Conservation (phyloP, 352 stramenopile species). For the Pseudoperonospora humuli region DNA sequence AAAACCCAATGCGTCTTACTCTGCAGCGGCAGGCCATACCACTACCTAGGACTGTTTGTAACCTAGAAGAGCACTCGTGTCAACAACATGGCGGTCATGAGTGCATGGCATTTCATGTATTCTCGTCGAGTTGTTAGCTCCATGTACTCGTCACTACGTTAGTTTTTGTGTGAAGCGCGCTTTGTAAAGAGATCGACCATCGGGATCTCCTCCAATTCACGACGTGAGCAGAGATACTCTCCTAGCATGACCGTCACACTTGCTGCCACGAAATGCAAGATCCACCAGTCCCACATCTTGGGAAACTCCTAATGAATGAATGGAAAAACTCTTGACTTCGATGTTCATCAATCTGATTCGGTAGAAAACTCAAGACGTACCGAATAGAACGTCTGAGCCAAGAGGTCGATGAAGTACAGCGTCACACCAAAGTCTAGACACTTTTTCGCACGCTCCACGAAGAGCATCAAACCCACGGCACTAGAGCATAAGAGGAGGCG, state of each 20-base stretch:
- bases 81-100: constrained; percentile 1
- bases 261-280: constrained; percentile 60
- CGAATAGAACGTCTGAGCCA: constrained; percentile 78
- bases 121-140: neutral
- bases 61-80: constrained; percentile 1
- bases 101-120: constrained; percentile 7
- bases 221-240: constrained; percentile 82
- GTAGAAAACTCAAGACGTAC: constrained; percentile 18
- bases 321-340: neutral
- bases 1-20: constrained; percentile 9
- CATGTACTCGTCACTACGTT: constrained; percentile 1
- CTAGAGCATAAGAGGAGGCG: constrained; percentile 15
- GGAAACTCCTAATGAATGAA: constrained; percentile 59
- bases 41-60: neutral
- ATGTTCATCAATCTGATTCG: neutral
- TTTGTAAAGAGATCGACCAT: constrained; percentile 84
- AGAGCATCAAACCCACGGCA: constrained; percentile 64
- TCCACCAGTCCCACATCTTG: constrained; percentile 84
- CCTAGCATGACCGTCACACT: constrained; percentile 76
- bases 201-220: constrained; percentile 83
- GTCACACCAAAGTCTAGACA: constrained; percentile 88
- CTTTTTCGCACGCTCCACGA: constrained; percentile 87
- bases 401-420: constrained; percentile 82
- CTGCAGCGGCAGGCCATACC: neutral
- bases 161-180: constrained; percentile 38